Percentiles rank a stretch among this genome's conserved stretches.
These are phyloP conservation scores for Plasmodium cynomolgi DNA, from an alignment of 169 alveolate species.

Conservation along the genomic window DNA sequence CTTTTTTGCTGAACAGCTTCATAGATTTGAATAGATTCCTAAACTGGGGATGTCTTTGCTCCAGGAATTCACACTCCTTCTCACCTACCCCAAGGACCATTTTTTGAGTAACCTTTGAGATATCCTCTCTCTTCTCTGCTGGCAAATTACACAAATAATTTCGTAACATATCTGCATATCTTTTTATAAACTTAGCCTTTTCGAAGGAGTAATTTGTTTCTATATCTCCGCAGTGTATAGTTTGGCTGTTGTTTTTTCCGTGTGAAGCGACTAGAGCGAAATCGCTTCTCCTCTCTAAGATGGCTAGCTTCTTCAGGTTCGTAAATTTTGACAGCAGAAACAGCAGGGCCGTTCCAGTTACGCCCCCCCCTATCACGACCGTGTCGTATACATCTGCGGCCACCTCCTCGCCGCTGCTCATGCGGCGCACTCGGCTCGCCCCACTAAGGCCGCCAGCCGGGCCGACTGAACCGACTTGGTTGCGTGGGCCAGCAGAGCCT, in stretches of 20 bases:
- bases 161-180: slow-evolving; percentile 89
- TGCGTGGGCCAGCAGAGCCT: neutral
- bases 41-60: slow-evolving; percentile 81
- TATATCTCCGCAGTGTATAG: slow-evolving; percentile 90
- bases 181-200: slow-evolving; percentile 85
- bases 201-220: slow-evolving; percentile 89
- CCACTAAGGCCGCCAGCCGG: neutral
- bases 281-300: slow-evolving; percentile 84
- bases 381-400: slow-evolving; percentile 82
- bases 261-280: slow-evolving; percentile 88
- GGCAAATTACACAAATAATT: slow-evolving; percentile 86
- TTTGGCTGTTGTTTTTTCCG: slow-evolving; percentile 89
- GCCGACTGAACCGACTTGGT: neutral
- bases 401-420: neutral
- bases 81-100: slow-evolving; percentile 91
- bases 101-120: slow-evolving; percentile 85
- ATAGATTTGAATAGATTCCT: slow-evolving; percentile 78
- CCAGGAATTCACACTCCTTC: slow-evolving; percentile 84
- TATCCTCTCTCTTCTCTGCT: slow-evolving; percentile 49
- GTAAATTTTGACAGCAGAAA: slow-evolving; percentile 87
- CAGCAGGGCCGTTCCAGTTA: slow-evolving; percentile 89
- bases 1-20: slow-evolving; percentile 77
- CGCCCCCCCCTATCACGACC: slow-evolving; percentile 90
- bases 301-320: slow-evolving; percentile 83
- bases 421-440: neutral